Evolutionary conservation across 75 land plant genomes (phyloP).

Genomic region (Picea sitchensis): DNA sequence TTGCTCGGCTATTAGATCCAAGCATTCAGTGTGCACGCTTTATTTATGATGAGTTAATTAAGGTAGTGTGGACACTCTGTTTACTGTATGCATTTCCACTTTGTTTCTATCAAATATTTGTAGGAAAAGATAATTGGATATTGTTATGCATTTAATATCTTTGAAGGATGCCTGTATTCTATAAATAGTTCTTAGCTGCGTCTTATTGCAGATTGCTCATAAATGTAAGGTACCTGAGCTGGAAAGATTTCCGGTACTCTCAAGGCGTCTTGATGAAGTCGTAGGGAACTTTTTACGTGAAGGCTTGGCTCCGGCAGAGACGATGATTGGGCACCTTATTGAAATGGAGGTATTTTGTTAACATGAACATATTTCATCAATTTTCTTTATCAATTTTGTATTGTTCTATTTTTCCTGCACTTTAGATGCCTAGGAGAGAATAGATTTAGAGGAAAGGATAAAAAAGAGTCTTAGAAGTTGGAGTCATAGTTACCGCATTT

Average conservation of each 20-base stretch:
- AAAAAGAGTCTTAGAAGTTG: too few species aligned
- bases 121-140: background rate
- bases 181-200: background rate
- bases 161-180: background rate
- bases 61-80: constrained; percentile 37
- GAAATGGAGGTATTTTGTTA: constrained; percentile 83
- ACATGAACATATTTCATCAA: too few species aligned
- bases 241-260: constrained; percentile 76
- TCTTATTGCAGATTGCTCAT: constrained; percentile 74
- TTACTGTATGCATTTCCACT: background rate
- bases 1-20: constrained; percentile 87
- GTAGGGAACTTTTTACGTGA: constrained; percentile 73
- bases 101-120: background rate
- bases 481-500: too few species aligned
- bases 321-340: constrained; percentile 91
- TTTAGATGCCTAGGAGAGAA: too few species aligned
- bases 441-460: too few species aligned
- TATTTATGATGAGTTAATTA: constrained; percentile 90
- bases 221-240: constrained; percentile 68
- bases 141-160: background rate
- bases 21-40: constrained; percentile 94
- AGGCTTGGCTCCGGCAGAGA: constrained; percentile 84
- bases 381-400: too few species aligned
- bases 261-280: constrained; percentile 84
- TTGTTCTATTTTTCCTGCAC: too few species aligned